Evolutionary conservation across 1,139 yeast species (phyloP).

Genomic region (Taphrina pruni): DNA sequence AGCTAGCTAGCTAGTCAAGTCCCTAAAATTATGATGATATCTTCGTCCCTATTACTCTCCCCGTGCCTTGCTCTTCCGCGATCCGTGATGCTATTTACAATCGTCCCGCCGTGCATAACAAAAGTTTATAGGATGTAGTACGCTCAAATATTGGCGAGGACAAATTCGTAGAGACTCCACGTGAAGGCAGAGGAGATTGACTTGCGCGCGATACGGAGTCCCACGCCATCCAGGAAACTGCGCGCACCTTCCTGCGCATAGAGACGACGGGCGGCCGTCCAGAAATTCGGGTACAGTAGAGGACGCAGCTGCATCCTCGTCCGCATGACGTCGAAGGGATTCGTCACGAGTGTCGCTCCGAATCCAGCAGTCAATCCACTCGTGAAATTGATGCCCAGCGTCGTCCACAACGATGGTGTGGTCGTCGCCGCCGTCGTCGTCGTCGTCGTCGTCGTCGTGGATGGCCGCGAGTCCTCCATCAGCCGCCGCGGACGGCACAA

Average conservation of each 20-base stretch:
- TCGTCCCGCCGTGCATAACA: too few relatives aligned
- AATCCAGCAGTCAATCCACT: conserved; percentile 80
- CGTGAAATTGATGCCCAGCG: conserved; percentile 67
- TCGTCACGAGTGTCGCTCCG: conserved; percentile 82
- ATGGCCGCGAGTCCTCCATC: background rate
- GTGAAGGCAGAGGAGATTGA: conserved; percentile 93
- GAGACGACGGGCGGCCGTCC: conserved; percentile 52
- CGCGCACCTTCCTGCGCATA: conserved; percentile 61
- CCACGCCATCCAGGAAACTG: conserved; percentile 80
- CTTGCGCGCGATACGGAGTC: conserved; percentile 79
- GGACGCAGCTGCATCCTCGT: conserved; percentile 78
- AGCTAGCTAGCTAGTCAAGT: conserved; percentile 57
- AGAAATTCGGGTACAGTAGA: conserved; percentile 50
- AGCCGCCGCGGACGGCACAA: background rate
- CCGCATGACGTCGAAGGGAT: conserved; percentile 93
- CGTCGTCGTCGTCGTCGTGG: background rate
- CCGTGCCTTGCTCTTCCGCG: too few relatives aligned
- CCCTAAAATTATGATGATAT: too few relatives aligned
- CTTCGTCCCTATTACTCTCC: too few relatives aligned
- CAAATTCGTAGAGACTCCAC: conserved; percentile 58
- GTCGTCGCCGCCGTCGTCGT: background rate
- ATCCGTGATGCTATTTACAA: too few relatives aligned
- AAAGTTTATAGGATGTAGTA: too few relatives aligned
- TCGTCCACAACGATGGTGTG: background rate
- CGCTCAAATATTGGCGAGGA: conserved; percentile 24